A percentile compares a stretch with the other conserved stretches of the same genome.
phyloP scores from a whole-genome alignment of 2,329 filamentous ascomycete species.

The Pseudovirgaria hyperparasitica region DNA sequence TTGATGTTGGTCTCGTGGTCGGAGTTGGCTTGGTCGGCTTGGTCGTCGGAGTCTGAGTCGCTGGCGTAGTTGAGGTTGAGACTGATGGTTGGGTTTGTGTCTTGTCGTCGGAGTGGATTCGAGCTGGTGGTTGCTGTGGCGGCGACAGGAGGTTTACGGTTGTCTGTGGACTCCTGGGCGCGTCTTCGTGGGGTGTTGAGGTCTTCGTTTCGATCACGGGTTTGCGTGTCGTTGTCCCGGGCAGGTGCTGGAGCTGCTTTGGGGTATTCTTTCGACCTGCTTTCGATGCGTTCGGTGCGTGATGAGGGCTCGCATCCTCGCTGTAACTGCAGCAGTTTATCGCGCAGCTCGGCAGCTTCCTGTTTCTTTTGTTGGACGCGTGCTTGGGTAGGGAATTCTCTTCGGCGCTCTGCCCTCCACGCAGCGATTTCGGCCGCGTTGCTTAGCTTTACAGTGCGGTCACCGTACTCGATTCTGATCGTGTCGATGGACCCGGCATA shows the following conservation, averaged over 20 bases:
- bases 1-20: constrained; percentile 8
- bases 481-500: constrained; percentile 33
- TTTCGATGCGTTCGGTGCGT: constrained; percentile 1
- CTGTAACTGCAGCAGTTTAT: constrained; percentile 27
- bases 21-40: constrained; percentile 12
- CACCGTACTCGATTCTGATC: constrained; percentile 40
- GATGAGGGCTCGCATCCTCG: constrained; percentile 11
- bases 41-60: constrained; percentile 12
- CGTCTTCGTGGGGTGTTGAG: neutral
- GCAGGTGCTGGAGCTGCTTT: neutral
- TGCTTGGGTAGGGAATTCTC: constrained; percentile 66
- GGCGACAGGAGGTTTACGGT: neutral
- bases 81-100: constrained; percentile 7
- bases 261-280: constrained; percentile 3
- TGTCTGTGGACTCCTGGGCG: neutral
- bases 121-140: constrained; percentile 1
- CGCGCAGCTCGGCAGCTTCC: constrained; percentile 17
- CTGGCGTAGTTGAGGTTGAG: constrained; percentile 20
- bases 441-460: constrained; percentile 39
- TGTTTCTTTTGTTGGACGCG: constrained; percentile 53
- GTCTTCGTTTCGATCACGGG: constrained; percentile 2
- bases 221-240: constrained; percentile 8
- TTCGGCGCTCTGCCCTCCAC: constrained; percentile 71
- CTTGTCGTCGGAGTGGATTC: neutral
- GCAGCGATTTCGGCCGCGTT: constrained; percentile 56